Evolutionary conservation across 2,329 filamentous ascomycete species (phyloP).

Genomic region (Xylaria sp.): DNA sequence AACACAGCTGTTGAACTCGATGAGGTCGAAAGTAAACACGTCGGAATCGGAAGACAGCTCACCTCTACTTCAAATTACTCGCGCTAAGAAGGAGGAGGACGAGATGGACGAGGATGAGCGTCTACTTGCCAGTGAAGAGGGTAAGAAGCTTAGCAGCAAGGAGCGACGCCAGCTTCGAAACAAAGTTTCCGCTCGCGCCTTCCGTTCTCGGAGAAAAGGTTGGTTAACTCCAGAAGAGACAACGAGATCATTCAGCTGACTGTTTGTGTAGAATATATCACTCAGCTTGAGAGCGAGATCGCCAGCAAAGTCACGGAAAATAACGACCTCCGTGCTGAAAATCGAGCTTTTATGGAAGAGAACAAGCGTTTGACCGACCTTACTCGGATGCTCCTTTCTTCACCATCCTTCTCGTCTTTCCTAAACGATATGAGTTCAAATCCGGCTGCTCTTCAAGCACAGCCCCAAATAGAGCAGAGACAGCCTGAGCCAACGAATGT

Average conservation of each 20-base stretch:
- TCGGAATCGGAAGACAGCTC: conserved; percentile 62
- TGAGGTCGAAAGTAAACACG: conserved; percentile 77
- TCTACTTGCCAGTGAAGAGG: conserved; percentile 77
- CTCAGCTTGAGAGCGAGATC: conserved; percentile 90
- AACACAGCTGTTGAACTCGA: conserved; percentile 88
- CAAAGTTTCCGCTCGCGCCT: conserved; percentile 97
- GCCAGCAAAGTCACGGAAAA: conserved; percentile 85
- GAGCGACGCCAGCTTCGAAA: conserved; percentile 96
- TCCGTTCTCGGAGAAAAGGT: conserved; percentile 99
- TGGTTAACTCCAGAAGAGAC: conserved; percentile 50
- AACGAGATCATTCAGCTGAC: conserved; percentile 58
- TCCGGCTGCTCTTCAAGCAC: conserved; percentile 56
- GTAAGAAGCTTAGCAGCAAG: conserved; percentile 99
- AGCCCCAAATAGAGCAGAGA: conserved; percentile 54
- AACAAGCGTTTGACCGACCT: conserved; percentile 82
- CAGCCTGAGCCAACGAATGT: conserved; percentile 60
- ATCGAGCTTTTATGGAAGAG: conserved; percentile 83
- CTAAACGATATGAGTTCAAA: conserved; percentile 76
- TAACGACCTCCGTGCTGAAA: conserved; percentile 81
- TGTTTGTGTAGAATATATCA: conserved; percentile 84
- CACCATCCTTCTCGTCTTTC: conserved; percentile 83
- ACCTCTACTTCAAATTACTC: conserved; percentile 73
- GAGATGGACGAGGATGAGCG: conserved; percentile 98
- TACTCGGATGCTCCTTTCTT: conserved; percentile 83
- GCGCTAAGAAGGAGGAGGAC: conserved; percentile 90